Conservation (phyloP, 768 basidiomycete species). For the Goffeauzyma gilvescens region DNA sequence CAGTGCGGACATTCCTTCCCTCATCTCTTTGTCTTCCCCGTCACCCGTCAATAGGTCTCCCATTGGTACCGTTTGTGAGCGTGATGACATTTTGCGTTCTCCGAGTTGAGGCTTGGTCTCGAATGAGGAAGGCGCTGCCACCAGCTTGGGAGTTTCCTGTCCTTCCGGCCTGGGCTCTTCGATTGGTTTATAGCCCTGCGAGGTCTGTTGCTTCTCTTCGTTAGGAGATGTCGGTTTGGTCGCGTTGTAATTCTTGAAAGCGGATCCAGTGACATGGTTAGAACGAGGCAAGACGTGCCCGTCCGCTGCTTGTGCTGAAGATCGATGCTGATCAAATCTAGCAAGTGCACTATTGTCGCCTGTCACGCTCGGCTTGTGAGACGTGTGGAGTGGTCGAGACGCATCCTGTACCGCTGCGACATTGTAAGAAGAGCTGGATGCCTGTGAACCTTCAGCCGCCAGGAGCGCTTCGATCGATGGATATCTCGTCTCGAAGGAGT, state of each 20-base stretch:
- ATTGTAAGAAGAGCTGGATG: background rate
- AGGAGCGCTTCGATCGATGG: constrained; percentile 65
- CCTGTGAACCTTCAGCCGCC: constrained; percentile 2
- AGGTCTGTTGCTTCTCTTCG: background rate
- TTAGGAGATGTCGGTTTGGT: background rate
- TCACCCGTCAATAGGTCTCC: too few species aligned
- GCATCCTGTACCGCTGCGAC: background rate
- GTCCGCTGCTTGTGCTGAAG: constrained; percentile 8
- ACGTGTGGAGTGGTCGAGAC: constrained; percentile 2
- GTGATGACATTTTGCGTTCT: background rate
- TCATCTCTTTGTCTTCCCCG: too few species aligned
- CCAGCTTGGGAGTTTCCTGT: background rate
- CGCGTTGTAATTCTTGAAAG: too few species aligned
- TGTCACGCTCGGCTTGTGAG: constrained; percentile 16
- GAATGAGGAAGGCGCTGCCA: constrained; percentile 4
- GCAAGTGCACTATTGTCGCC: constrained; percentile 13
- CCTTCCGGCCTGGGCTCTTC: too few species aligned
- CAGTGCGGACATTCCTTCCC: too few species aligned
- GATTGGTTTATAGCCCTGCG: too few species aligned
- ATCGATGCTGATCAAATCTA: constrained; percentile 20
- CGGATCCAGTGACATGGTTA: constrained; percentile 30
- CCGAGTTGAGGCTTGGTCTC: constrained; percentile 8
- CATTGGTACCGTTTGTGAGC: too few species aligned
- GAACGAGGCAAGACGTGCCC: constrained; percentile 14
- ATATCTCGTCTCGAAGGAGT: constrained; percentile 47